Conservation (phyloP, 2,329 filamentous ascomycete species). For the Hymenoscyphus fraxineus region DNA sequence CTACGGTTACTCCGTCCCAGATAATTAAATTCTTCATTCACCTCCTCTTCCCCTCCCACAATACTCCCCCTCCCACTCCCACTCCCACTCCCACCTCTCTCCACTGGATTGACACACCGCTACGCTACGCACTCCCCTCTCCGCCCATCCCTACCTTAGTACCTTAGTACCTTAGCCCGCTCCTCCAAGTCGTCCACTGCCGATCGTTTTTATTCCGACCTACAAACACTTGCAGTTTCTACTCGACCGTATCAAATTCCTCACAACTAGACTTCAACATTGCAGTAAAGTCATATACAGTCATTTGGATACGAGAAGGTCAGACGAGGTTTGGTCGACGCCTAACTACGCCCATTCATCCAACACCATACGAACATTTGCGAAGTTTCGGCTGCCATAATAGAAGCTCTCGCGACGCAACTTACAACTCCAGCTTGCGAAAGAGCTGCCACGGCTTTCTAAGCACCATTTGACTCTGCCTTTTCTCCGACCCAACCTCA, state of each 20-base stretch:
- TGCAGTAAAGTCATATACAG: neutral
- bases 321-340: neutral
- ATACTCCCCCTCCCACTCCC: neutral
- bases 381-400: neutral
- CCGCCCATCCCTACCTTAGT: neutral
- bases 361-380: neutral
- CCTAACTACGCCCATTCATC: neutral
- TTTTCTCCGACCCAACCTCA: neutral
- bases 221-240: neutral
- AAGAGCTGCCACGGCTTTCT: neutral
- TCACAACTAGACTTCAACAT: neutral
- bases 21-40: neutral
- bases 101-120: conserved; percentile 1
- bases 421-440: neutral
- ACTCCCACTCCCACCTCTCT: neutral
- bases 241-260: neutral
- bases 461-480: neutral
- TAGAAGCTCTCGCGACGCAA: neutral
- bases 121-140: neutral
- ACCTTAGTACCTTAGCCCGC: neutral
- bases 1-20: neutral
- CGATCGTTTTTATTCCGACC: neutral
- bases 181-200: neutral
- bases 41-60: neutral
- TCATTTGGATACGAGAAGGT: conserved; percentile 1